Conservation (phyloP, 768 basidiomycete genomes). For the Termitomyces sp. region DNA sequence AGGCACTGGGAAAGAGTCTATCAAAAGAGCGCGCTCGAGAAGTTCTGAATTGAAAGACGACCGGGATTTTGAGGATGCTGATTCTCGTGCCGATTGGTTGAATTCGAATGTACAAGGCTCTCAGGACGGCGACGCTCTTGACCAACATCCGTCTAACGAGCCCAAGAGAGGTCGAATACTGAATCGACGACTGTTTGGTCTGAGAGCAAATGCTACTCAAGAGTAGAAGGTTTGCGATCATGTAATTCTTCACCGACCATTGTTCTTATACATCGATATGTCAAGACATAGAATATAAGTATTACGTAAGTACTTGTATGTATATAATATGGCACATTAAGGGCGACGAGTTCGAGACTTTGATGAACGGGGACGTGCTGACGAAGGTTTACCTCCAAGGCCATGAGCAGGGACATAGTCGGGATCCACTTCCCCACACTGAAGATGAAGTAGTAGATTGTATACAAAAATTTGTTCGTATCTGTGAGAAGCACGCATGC, state of each 20-base stretch:
- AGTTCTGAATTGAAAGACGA: background rate
- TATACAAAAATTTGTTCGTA: conserved; percentile 89
- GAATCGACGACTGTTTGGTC: background rate
- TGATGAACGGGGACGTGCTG: conserved; percentile 38
- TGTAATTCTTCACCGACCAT: background rate
- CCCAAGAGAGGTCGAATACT: background rate
- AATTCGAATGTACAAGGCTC: background rate
- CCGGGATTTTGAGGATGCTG: background rate
- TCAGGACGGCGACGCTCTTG: background rate
- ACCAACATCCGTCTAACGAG: background rate
- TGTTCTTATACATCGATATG: background rate
- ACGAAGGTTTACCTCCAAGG: conserved; percentile 56
- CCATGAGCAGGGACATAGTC: conserved; percentile 79
- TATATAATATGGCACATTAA: background rate
- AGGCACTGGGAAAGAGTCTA: background rate
- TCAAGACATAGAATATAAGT: background rate
- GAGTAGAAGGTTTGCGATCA: background rate
- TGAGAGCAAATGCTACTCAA: background rate
- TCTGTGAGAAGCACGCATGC: conserved; percentile 28
- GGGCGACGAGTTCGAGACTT: conserved; percentile 53
- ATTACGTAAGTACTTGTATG: background rate
- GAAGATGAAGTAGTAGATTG: conserved; percentile 76
- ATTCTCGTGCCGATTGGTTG: background rate
- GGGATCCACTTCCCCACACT: conserved; percentile 68
- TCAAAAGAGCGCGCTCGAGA: background rate